phyloP scores from a whole-genome alignment of 2,329 filamentous ascomycete species.

The Allantophomopsis lycopodina region DNA sequence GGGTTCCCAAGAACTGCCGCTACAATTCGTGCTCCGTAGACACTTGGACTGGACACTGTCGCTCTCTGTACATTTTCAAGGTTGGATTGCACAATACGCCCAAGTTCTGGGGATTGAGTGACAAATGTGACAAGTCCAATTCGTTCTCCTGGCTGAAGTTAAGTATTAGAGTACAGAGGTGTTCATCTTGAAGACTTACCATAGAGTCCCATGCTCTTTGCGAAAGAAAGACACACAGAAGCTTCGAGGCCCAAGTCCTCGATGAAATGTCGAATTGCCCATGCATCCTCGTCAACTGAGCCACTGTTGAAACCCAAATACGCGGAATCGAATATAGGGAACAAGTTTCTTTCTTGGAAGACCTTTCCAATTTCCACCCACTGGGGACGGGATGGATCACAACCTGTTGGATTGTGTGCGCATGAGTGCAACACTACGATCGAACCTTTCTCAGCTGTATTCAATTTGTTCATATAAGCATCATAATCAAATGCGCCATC shows the following conservation, averaged over 20 bases:
- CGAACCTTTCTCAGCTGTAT: slow-evolving; percentile 12
- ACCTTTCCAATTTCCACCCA: slow-evolving; percentile 17
- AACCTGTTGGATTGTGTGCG: slow-evolving; percentile 28
- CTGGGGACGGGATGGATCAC: slow-evolving; percentile 21
- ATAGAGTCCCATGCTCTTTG: slow-evolving; percentile 41
- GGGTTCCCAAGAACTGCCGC: slow-evolving; percentile 17
- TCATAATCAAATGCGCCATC: slow-evolving; percentile 19
- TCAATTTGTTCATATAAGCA: slow-evolving; percentile 14
- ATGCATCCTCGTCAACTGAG: slow-evolving; percentile 16
- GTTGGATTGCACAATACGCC: slow-evolving; percentile 13
- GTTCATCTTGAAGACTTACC: slow-evolving; percentile 20
- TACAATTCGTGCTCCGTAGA: slow-evolving; percentile 21
- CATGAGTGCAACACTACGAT: slow-evolving; percentile 25
- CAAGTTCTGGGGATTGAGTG: slow-evolving; percentile 5
- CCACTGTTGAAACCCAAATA: slow-evolving; percentile 20
- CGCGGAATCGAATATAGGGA: slow-evolving; percentile 20
- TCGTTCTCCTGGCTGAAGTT: background rate
- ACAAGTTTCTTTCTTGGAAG: slow-evolving; percentile 10
- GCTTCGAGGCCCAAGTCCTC: slow-evolving; percentile 29
- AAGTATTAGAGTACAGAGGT: slow-evolving; percentile 8
- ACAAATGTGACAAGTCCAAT: slow-evolving; percentile 11
- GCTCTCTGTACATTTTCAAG: slow-evolving; percentile 20
- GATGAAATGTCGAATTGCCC: slow-evolving; percentile 17
- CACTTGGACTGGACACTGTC: slow-evolving; percentile 21
- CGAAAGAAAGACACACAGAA: slow-evolving; percentile 44